These are phyloP conservation scores for Pythium vanterpoolii DNA, from an alignment of 352 stramenopile genomes.

Conservation along the genomic window DNA sequence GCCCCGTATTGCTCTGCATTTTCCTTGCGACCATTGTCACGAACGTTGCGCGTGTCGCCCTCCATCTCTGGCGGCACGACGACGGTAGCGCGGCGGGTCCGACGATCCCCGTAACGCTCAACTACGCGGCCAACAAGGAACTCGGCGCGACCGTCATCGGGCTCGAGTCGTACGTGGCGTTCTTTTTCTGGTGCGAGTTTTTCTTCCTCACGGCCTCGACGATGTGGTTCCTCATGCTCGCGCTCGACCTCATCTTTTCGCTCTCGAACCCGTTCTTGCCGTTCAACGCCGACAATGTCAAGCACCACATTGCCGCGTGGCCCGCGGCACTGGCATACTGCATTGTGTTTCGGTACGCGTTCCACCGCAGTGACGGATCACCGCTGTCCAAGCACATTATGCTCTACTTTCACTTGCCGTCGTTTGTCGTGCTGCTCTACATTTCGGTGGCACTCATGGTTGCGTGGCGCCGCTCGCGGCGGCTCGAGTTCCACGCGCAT, in stretches of 20 bases:
- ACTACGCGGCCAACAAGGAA: constrained; percentile 58
- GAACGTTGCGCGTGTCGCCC: constrained; percentile 60
- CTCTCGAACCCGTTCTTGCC: constrained; percentile 85
- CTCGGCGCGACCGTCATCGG: constrained; percentile 25
- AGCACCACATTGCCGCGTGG: constrained; percentile 83
- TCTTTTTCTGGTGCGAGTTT: constrained; percentile 84
- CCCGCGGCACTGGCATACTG: constrained; percentile 64
- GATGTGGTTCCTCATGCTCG: constrained; percentile 86
- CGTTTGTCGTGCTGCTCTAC: constrained; percentile 70
- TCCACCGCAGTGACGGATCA: constrained; percentile 27
- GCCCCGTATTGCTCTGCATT: constrained; percentile 74
- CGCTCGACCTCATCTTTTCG: constrained; percentile 84
- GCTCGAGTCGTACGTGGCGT: constrained; percentile 49
- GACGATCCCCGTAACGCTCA: constrained; percentile 42
- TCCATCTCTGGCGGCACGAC: constrained; percentile 47
- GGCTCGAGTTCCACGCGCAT: constrained; percentile 75
- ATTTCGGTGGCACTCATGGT: constrained; percentile 52
- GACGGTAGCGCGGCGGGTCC: not conserved
- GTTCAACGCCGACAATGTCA: constrained; percentile 83
- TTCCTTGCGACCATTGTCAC: constrained; percentile 64
- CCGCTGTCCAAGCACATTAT: constrained; percentile 41
- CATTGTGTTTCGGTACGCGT: constrained; percentile 61
- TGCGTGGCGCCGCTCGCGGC: constrained; percentile 63
- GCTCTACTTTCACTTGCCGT: constrained; percentile 66
- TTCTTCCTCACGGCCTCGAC: constrained; percentile 79